Conservation (phyloP, 176 grass and related monocot genomes). For the Oryza glaberrima region DNA sequence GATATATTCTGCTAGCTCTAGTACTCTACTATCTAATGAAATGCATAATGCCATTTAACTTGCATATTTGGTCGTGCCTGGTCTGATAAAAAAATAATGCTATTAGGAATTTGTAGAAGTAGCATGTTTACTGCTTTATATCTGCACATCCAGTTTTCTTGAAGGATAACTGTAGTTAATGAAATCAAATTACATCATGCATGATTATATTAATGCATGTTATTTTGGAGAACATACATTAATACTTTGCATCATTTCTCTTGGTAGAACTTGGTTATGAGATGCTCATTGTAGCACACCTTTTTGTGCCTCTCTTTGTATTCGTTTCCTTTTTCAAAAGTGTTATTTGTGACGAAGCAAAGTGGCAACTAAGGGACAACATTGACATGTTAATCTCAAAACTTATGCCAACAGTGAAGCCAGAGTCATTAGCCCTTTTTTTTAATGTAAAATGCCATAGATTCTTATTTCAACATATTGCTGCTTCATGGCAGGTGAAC, state of each 20-base stretch:
- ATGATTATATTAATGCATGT: neutral
- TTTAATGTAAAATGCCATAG: neutral
- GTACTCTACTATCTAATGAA: neutral
- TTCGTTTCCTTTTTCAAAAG: conserved; percentile 3
- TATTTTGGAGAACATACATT: conserved; percentile 15
- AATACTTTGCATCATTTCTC: conserved; percentile 6
- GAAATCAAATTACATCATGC: neutral
- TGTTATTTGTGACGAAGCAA: conserved; percentile 3
- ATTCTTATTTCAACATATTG: conserved; percentile 26
- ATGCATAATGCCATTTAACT: neutral
- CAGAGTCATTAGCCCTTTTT: conserved; percentile 3
- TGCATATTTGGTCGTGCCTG: neutral
- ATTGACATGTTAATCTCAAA: conserved; percentile 7
- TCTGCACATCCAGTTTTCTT: neutral
- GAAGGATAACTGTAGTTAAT: neutral
- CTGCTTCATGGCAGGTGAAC: conserved; percentile 54
- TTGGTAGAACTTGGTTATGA: conserved; percentile 2
- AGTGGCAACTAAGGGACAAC: conserved; percentile 24
- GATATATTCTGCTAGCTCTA: conserved; percentile 1
- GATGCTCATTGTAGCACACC: neutral
- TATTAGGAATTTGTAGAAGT: neutral
- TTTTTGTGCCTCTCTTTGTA: neutral
- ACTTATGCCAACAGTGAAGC: conserved; percentile 1
- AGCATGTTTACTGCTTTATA: conserved; percentile 3
- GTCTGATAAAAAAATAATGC: conserved; percentile 7